These are phyloP conservation scores for Lichtheimia ramosa DNA, from an alignment of 371 early-diverging fungal genomes.

Conservation along the genomic window DNA sequence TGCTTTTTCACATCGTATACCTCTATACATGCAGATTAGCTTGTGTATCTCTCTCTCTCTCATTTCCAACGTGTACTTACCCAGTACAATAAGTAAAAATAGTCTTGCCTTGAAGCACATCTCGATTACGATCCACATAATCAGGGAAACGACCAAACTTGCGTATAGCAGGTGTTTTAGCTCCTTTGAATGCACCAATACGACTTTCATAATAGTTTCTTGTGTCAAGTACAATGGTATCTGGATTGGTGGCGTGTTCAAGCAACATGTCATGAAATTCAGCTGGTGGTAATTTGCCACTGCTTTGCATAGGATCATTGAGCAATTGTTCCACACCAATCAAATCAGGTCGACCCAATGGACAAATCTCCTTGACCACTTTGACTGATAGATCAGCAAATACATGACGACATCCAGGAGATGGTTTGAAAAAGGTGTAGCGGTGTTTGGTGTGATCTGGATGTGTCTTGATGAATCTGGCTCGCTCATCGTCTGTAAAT, in stretches of 20 bases:
- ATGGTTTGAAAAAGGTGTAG: conserved; percentile 69
- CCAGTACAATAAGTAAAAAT: conserved; percentile 77
- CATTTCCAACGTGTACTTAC: conserved; percentile 26
- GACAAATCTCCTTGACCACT: conserved; percentile 71
- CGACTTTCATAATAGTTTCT: conserved; percentile 73
- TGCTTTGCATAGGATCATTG: conserved; percentile 19
- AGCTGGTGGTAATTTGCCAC: conserved; percentile 20
- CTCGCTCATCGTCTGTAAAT: conserved; percentile 4
- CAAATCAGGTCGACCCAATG: conserved; percentile 45
- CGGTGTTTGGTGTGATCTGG: conserved; percentile 1
- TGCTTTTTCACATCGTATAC: conserved; percentile 66
- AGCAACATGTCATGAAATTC: conserved; percentile 28
- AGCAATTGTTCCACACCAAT: conserved; percentile 16
- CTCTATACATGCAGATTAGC: conserved; percentile 13
- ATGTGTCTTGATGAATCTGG: conserved; percentile 1
- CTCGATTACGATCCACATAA: conserved; percentile 57
- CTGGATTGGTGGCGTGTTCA: conserved; percentile 28
- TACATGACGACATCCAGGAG: conserved; percentile 64
- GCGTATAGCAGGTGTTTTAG: conserved; percentile 65
- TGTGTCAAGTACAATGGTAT: conserved; percentile 59
- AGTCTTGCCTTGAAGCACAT: conserved; percentile 48
- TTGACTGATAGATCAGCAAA: conserved; percentile 65
- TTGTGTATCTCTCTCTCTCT: neutral
- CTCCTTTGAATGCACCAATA: conserved; percentile 64
- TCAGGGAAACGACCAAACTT: conserved; percentile 66